Conservation (phyloP, 805 yeast genomes). For the Sugiyamaella qingdaonensis region DNA sequence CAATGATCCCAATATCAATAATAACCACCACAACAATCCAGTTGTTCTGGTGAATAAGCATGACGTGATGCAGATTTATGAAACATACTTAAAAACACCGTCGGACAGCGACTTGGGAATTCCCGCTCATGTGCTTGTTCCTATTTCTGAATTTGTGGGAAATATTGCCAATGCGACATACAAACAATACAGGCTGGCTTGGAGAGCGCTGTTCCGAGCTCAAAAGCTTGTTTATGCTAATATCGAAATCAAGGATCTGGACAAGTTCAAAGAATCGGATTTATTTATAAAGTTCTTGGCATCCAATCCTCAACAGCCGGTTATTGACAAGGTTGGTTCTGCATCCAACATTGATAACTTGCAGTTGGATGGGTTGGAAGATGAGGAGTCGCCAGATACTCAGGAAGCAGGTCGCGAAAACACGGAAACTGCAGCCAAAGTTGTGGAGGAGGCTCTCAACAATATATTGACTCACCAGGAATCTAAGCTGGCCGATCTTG, state of each 20-base stretch:
- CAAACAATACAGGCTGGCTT: conserved; percentile 45
- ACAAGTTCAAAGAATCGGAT: conserved; percentile 58
- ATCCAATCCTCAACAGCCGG: conserved; percentile 26
- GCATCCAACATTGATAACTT: conserved; percentile 26
- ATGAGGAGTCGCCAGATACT: conserved; percentile 20
- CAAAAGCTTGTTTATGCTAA: conserved; percentile 51
- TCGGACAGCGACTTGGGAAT: background rate
- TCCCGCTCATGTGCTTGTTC: conserved; percentile 15
- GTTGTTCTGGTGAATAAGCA: conserved; percentile 28
- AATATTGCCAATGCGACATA: conserved; percentile 19
- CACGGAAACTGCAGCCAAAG: conserved; percentile 42
- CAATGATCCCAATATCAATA: conserved; percentile 12
- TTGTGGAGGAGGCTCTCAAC: conserved; percentile 64
- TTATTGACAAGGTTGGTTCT: background rate
- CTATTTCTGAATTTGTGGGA: conserved; percentile 38
- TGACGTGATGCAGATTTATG: conserved; percentile 50
- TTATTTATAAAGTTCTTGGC: conserved; percentile 51
- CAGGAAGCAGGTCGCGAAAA: background rate
- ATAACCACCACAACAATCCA: too few species aligned
- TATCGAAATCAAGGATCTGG: conserved; percentile 51
- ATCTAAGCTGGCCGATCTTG: background rate
- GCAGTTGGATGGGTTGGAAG: conserved; percentile 26
- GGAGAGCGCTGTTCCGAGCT: conserved; percentile 54
- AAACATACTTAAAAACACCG: conserved; percentile 36
- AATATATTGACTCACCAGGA: conserved; percentile 40